Evolutionary conservation across 2,329 filamentous ascomycete genomes (phyloP).

Genomic region (Pseudomassariella vexata): DNA sequence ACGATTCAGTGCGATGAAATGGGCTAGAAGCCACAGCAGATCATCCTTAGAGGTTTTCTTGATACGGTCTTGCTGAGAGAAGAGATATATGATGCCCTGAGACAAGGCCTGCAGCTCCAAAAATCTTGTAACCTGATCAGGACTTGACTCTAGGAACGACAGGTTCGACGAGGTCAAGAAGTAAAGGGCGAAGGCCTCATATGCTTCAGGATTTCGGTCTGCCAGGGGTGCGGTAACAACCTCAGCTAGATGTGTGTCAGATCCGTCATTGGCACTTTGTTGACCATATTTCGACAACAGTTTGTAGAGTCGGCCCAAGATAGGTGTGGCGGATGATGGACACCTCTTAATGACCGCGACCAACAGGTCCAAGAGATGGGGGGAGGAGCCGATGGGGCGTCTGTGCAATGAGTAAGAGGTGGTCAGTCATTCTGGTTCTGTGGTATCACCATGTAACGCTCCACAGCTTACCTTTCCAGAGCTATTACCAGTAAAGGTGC

Average conservation of each 20-base stretch:
- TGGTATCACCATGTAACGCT: neutral
- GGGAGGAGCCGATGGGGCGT: constrained; percentile 15
- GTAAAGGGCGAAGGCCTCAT: constrained; percentile 22
- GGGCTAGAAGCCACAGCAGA: constrained; percentile 60
- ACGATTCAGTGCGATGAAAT: constrained; percentile 56
- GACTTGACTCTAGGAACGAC: constrained; percentile 33
- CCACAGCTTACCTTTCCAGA: constrained; percentile 18
- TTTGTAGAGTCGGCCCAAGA: constrained; percentile 31
- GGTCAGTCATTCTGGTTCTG: constrained; percentile 7
- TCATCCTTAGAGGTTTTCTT: constrained; percentile 27
- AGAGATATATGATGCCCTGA: constrained; percentile 31
- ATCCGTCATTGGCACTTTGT: constrained; percentile 11
- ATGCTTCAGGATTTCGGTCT: constrained; percentile 9
- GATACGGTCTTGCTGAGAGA: constrained; percentile 18
- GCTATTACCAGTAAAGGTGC: constrained; percentile 19
- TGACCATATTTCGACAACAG: constrained; percentile 31
- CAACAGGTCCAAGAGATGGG: constrained; percentile 29
- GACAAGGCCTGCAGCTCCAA: constrained; percentile 37
- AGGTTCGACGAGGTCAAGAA: constrained; percentile 27
- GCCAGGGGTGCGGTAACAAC: constrained; percentile 18
- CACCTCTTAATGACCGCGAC: constrained; percentile 22
- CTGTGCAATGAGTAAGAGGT: too few species aligned
- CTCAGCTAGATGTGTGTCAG: constrained; percentile 12
- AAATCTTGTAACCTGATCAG: constrained; percentile 25
- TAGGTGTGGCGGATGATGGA: constrained; percentile 20